A percentile compares a stretch with the other conserved stretches of the same genome.
These are phyloP conservation scores for Emergomyces africanus DNA, from an alignment of 2,329 filamentous ascomycete species.

Conservation along the genomic window DNA sequence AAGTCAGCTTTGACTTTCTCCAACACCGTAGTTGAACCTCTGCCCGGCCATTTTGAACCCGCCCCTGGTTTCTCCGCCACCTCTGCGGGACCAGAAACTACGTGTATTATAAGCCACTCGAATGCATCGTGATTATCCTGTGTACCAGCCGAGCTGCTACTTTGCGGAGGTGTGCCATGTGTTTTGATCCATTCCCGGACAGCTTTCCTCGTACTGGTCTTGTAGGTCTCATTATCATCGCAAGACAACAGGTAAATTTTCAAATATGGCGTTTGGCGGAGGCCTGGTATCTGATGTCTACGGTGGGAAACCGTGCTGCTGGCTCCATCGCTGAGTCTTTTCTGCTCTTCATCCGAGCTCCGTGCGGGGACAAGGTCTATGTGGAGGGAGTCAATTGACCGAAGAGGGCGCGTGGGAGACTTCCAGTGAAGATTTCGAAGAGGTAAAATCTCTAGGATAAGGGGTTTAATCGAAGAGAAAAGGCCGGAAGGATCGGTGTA, in stretches of 20 bases:
- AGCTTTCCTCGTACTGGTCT: slow-evolving; percentile 60
- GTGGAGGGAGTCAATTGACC: slow-evolving; percentile 87
- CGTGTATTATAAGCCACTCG: slow-evolving; percentile 89
- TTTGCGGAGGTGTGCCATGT: slow-evolving; percentile 48
- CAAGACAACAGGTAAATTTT: slow-evolving; percentile 83
- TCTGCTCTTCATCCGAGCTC: slow-evolving; percentile 23
- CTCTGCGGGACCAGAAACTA: slow-evolving; percentile 76
- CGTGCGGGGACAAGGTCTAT: slow-evolving; percentile 67
- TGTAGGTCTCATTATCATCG: slow-evolving; percentile 93
- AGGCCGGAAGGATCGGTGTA: slow-evolving; percentile 89
- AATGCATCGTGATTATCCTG: slow-evolving; percentile 93
- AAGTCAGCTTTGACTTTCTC: slow-evolving; percentile 89
- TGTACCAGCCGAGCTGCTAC: slow-evolving; percentile 38
- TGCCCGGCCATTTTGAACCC: slow-evolving; percentile 62
- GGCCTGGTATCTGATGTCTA: slow-evolving; percentile 86
- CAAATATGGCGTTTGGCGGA: slow-evolving; percentile 85
- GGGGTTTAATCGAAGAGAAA: slow-evolving; percentile 67
- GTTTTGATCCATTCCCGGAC: slow-evolving; percentile 85
- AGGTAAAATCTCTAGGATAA: slow-evolving; percentile 66
- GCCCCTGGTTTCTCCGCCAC: slow-evolving; percentile 52
- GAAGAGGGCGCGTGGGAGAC: slow-evolving; percentile 76
- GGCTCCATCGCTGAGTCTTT: slow-evolving; percentile 25
- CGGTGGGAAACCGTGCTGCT: slow-evolving; percentile 36
- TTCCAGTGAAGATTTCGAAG: slow-evolving; percentile 95
- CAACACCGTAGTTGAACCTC: slow-evolving; percentile 65